Evolutionary conservation across 2,329 filamentous ascomycete species (phyloP).

Genomic region (Cladosporium austrohemisphaericum): DNA sequence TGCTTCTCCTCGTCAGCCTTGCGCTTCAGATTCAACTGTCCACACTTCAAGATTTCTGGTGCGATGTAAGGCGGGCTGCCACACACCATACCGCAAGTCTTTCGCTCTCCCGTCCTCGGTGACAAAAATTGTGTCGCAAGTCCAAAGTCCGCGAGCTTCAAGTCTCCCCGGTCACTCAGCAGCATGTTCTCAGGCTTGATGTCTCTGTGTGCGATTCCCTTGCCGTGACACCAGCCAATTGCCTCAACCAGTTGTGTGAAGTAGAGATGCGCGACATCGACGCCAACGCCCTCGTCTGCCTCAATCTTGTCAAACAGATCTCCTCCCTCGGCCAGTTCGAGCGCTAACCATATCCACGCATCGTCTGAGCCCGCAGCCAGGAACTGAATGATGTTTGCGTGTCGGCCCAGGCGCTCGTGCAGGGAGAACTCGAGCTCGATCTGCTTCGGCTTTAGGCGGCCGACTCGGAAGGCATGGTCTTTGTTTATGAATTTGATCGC

Average conservation of each 20-base stretch:
- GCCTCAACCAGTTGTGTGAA: conserved; percentile 88
- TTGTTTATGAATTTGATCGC: conserved; percentile 99
- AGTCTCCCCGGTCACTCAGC: conserved; percentile 73
- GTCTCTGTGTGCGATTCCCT: conserved; percentile 83
- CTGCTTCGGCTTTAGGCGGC: conserved; percentile 83
- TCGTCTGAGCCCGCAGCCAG: conserved; percentile 81
- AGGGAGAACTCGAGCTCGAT: conserved; percentile 87
- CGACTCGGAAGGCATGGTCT: conserved; percentile 83
- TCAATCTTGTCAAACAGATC: conserved; percentile 99
- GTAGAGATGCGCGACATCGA: conserved; percentile 95
- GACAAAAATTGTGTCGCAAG: conserved; percentile 92
- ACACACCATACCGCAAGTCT: conserved; percentile 83
- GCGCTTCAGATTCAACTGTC: conserved; percentile 43
- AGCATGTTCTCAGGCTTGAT: conserved; percentile 86
- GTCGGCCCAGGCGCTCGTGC: conserved; percentile 75
- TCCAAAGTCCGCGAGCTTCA: conserved; percentile 96
- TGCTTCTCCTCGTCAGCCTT: conserved; percentile 46
- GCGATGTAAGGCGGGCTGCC: conserved; percentile 97
- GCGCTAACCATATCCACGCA: conserved; percentile 94
- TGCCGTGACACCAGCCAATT: conserved; percentile 92
- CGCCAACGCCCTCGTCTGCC: conserved; percentile 87
- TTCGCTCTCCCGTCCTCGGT: conserved; percentile 65
- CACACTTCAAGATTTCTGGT: conserved; percentile 70
- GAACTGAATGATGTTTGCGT: conserved; percentile 91
- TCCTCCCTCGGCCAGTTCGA: conserved; percentile 93